These are phyloP conservation scores for Starmerella roubikii DNA, from an alignment of 805 yeast species.

Conservation along the genomic window DNA sequence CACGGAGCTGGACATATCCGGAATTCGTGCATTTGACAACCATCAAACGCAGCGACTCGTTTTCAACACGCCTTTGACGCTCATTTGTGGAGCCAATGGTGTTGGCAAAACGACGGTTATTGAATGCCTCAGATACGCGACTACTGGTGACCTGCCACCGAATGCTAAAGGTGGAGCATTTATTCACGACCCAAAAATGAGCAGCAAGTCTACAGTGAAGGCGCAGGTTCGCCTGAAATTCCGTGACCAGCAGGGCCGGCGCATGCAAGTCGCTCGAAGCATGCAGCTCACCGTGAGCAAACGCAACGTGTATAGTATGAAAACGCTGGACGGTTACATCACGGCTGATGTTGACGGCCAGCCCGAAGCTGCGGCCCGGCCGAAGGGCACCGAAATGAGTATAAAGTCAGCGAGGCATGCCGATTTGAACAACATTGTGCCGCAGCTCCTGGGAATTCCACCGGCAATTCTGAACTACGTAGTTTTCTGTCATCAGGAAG, in stretches of 20 bases:
- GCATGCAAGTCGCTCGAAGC: slow-evolving; percentile 73
- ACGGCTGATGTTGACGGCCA: slow-evolving; percentile 1
- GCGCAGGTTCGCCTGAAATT: slow-evolving; percentile 89
- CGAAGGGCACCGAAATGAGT: background rate
- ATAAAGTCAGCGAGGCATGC: slow-evolving; percentile 54
- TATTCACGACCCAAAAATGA: slow-evolving; percentile 70
- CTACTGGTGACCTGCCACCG: slow-evolving; percentile 94
- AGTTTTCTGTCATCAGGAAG: slow-evolving; percentile 95
- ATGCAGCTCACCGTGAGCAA: slow-evolving; percentile 54
- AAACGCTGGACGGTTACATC: slow-evolving; percentile 82
- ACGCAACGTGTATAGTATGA: slow-evolving; percentile 55
- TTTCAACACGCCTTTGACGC: slow-evolving; percentile 78
- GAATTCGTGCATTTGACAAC: slow-evolving; percentile 85
- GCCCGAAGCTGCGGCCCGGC: background rate
- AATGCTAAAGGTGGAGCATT: slow-evolving; percentile 94
- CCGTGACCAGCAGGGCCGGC: slow-evolving; percentile 50
- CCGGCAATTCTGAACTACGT: slow-evolving; percentile 81
- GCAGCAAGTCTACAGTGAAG: slow-evolving; percentile 56
- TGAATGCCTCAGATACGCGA: slow-evolving; percentile 83
- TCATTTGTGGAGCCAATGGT: slow-evolving; percentile 92
- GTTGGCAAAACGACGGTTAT: slow-evolving; percentile 94
- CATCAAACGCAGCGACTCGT: slow-evolving; percentile 71
- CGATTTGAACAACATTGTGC: slow-evolving; percentile 72
- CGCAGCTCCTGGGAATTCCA: slow-evolving; percentile 75
- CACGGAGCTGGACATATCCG: slow-evolving; percentile 56